Conservation (phyloP, 176 grass and related monocot species). For the Areca catechu region DNA sequence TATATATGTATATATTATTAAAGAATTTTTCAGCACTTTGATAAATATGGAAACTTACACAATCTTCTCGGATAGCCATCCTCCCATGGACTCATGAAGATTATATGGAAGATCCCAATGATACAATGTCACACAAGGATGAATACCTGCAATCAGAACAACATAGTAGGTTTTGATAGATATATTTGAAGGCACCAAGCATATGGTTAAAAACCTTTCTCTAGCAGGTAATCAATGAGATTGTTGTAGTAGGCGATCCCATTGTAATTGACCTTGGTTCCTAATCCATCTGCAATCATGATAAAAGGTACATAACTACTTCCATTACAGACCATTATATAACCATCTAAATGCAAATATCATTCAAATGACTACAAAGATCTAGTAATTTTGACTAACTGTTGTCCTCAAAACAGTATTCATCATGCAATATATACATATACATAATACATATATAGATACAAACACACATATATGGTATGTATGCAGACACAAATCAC, state of each 20-base stretch:
- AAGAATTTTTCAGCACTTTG: neutral
- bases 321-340: too few relatives aligned
- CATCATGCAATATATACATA: too few relatives aligned
- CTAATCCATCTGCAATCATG: slow-evolving; percentile 71
- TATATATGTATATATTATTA: too few relatives aligned
- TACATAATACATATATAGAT: too few relatives aligned
- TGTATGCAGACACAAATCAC: too few relatives aligned
- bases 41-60: slow-evolving; percentile 56
- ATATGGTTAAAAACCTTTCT: slow-evolving; percentile 60
- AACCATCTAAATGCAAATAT: neutral
- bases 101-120: slow-evolving; percentile 95
- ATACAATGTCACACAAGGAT: slow-evolving; percentile 83
- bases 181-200: slow-evolving; percentile 23
- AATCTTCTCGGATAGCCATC: slow-evolving; percentile 88
- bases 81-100: slow-evolving; percentile 59
- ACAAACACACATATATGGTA: too few relatives aligned
- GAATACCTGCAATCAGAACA: slow-evolving; percentile 55
- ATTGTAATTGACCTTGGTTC: slow-evolving; percentile 58
- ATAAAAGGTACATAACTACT: neutral
- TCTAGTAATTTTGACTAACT: too few relatives aligned
- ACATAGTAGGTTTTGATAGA: slow-evolving; percentile 22
- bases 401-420: too few relatives aligned
- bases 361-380: too few relatives aligned
- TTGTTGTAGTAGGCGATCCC: slow-evolving; percentile 84
- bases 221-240: slow-evolving; percentile 80